Evolutionary conservation across 192 early-diverging fungal genomes (phyloP), one percentile per base, ranked within the genome.

Genomic region (Coemansia biformis): DNA sequence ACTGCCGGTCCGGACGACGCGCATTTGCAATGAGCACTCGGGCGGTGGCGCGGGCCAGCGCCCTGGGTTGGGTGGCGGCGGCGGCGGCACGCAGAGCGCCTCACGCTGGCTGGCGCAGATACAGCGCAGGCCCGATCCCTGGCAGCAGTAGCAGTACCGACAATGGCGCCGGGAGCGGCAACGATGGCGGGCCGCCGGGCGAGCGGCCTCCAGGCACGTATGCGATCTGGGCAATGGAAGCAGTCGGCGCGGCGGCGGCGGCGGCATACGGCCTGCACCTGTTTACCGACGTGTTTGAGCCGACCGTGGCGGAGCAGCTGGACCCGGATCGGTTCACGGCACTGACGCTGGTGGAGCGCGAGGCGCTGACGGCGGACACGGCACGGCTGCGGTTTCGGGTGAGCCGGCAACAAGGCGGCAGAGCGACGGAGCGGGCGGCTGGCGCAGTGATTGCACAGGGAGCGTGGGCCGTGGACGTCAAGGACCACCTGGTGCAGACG

Each of bases 401-500:
- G 2, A 64, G 62, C 36, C 66, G 63, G 3, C 24, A 2, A 6
- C 24, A 6, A 6, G 3, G 24, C 24, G 3, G 3, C 24, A 6
- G 24, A 2, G 24, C 24, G 24, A 6, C 24, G 6, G 67, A 71
- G 24, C 51, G 53, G 24, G 17, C 38, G n/a, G 58, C 51, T 0
- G 70, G 66, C 43, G 16, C 16, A 1, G 33, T 66, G 4, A 26
- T 53, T 4, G 15, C 40, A 0, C 71, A 75, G 26, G 66, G 83
- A 40, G 59, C 69, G 7, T 83, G 80, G 51, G 77, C 76, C 11
- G 38, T 88, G 4, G 80, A 83, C 36, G 72, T 86, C 38, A 86
- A 88, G 48, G 84, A 86, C 54, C 79, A 85, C 46, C 38, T 75
- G 43, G 80, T 84, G 40, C 83, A 88, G 52, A 82, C 82, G 18